Conservation (phyloP, 176 grass and related monocot genomes). For the Oryza rufipogon region DNA sequence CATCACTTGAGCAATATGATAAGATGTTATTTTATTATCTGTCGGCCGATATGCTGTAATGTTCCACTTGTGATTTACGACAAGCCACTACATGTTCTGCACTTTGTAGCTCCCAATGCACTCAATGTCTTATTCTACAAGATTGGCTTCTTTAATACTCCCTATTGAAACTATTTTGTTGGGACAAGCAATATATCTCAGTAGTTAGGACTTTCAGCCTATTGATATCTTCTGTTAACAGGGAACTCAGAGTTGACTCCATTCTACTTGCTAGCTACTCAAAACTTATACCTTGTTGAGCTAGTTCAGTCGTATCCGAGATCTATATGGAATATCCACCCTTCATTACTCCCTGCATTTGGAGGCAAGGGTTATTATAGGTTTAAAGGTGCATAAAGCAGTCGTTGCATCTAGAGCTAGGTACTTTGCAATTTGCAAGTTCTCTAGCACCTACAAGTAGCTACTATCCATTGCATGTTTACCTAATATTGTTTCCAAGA, state of each 20-base stretch:
- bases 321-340: constrained; percentile 89
- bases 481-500: constrained; percentile 22
- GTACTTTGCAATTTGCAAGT: constrained; percentile 42
- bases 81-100: constrained; percentile 67
- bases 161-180: neutral
- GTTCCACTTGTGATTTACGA: constrained; percentile 3
- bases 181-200: neutral
- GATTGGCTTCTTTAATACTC: neutral
- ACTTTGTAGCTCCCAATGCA: neutral
- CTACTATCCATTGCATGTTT: neutral
- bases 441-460: constrained; percentile 21
- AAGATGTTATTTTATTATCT: constrained; percentile 46
- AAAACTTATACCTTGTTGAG: constrained; percentile 82
- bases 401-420: constrained; percentile 88
- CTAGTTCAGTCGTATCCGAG: constrained; percentile 64
- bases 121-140: neutral
- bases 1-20: constrained; percentile 56
- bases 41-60: neutral
- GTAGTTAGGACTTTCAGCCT: neutral
- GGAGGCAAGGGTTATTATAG: constrained; percentile 91
- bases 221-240: constrained; percentile 36
- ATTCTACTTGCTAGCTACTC: constrained; percentile 86
- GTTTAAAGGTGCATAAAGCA: constrained; percentile 80
- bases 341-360: constrained; percentile 94
- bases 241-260: constrained; percentile 66